phyloP scores from a whole-genome alignment of 169 alveolate species.

The Eimeria sp. region DNA sequence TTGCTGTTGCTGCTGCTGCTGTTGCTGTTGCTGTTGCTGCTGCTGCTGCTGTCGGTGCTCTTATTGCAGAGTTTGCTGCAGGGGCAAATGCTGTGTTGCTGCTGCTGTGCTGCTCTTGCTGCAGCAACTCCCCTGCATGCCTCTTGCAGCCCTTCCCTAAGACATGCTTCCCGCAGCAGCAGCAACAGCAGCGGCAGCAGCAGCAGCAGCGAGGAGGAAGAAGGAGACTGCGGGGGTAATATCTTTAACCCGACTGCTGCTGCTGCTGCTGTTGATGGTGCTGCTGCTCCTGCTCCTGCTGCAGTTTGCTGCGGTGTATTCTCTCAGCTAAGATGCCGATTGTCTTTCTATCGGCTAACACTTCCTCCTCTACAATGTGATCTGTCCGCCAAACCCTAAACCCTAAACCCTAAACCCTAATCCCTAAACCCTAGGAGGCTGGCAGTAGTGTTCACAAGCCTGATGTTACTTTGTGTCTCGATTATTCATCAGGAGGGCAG shows the following conservation, averaged over 20 bases:
- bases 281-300: constrained; percentile 18
- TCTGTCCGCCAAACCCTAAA: constrained; percentile 6
- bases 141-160: not conserved
- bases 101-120: not conserved
- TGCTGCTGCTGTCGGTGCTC: not conserved
- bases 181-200: not conserved
- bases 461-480: too few species aligned
- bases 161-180: not conserved
- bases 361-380: not conserved
- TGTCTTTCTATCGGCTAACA: not conserved
- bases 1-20: constrained; percentile 6
- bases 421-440: not conserved
- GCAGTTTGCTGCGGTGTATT: not conserved
- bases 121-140: not conserved
- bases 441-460: too few species aligned
- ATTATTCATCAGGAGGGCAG: too few species aligned
- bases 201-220: not conserved
- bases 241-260: not conserved
- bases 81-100: too few species aligned
- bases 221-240: not conserved
- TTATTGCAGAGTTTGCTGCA: not conserved
- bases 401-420: constrained; percentile 31
- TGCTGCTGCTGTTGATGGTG: constrained; percentile 17
- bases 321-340: not conserved
- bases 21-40: constrained; percentile 13